Evolutionary conservation across 768 basidiomycete genomes (phyloP), one percentile per base, ranked within the genome.

Genomic region (Lentinula sp.): DNA sequence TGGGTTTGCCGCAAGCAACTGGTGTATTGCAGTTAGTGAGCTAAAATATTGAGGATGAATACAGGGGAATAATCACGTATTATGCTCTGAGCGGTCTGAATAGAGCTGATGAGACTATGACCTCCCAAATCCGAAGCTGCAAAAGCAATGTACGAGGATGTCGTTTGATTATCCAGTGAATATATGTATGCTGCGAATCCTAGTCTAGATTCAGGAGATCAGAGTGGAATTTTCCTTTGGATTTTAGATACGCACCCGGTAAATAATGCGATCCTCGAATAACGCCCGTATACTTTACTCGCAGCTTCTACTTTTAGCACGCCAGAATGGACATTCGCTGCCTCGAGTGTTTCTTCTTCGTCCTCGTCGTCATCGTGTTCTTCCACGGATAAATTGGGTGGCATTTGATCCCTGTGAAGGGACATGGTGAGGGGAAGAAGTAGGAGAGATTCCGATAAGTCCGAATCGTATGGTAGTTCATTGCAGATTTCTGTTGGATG

Each of bases 111-210:
- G 6, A 85, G 72, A 62, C 80, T 82, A 66, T 86, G 85, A 43
- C 77, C 72, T 4, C 73, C 74, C 52, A 86, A 83, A 32, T 73
- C 74, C 15, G 82, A 84, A 15, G 79, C 76, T 12, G 87, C 86
- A 60, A 79, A 85, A 51, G 74, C 70, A 33, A 87, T 79, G 70
- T 89, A 91, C 57, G 78, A 80, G 65, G 76, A 86, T 1, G 89
- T 91, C 6, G 89, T 91, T 16, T 82, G 79, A 20, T 81, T 77
- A 62, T 91, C 90, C 35, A 92, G 77, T 0, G 88, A 88, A 70
- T 91, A 92, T 60, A 90, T 85, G 69, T 90, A 92, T 1, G 88
- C 82, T 0, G 87, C 86, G 0, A 89, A 79, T 13, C 78, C 88
- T 60, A 91, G 71, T 57, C 85, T 79, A 58, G 0, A 57, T 39